phyloP scores from a whole-genome alignment of 805 yeast genomes.

The Metschnikowia kunwiensis region DNA sequence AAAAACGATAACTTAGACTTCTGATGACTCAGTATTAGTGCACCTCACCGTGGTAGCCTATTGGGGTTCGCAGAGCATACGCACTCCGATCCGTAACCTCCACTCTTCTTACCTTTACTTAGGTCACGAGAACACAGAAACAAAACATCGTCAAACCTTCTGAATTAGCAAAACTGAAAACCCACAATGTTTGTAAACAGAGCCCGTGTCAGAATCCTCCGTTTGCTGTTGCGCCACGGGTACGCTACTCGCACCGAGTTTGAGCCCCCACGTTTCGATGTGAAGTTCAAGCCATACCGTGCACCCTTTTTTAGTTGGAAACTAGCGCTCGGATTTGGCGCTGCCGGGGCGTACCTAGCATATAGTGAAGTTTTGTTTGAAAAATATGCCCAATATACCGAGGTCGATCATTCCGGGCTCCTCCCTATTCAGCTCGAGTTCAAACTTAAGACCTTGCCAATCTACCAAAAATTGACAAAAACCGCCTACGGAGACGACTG shows the following conservation, averaged over 20 bases:
- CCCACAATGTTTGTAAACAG: too few relatives aligned
- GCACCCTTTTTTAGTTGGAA: slow-evolving; percentile 17
- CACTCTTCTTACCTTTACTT: too few relatives aligned
- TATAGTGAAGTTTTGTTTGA: slow-evolving; percentile 32
- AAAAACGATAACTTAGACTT: too few relatives aligned
- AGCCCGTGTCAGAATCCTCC: too few relatives aligned
- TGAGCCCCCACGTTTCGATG: slow-evolving; percentile 7
- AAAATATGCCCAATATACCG: slow-evolving; percentile 26
- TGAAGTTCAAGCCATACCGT: slow-evolving; percentile 8
- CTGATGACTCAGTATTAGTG: too few relatives aligned
- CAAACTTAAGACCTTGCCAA: slow-evolving; percentile 46
- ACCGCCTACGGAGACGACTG: slow-evolving; percentile 45
- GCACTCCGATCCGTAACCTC: too few relatives aligned
- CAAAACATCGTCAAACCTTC: too few relatives aligned
- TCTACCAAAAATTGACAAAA: slow-evolving; percentile 45
- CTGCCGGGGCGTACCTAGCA: slow-evolving; percentile 33
- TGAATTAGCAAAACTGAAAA: too few relatives aligned
- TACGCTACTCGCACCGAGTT: slow-evolving; percentile 10
- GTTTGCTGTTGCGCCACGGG: not conserved
- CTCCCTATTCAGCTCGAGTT: slow-evolving; percentile 42
- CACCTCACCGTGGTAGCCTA: too few relatives aligned
- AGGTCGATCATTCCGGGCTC: slow-evolving; percentile 21
- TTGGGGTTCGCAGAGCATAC: too few relatives aligned
- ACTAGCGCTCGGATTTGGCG: slow-evolving; percentile 23
- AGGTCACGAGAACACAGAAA: too few relatives aligned